Evolutionary conservation across 257 asterid species (phyloP), one percentile per base, ranked within the genome.

Genomic region (Penstemon eatonii): DNA sequence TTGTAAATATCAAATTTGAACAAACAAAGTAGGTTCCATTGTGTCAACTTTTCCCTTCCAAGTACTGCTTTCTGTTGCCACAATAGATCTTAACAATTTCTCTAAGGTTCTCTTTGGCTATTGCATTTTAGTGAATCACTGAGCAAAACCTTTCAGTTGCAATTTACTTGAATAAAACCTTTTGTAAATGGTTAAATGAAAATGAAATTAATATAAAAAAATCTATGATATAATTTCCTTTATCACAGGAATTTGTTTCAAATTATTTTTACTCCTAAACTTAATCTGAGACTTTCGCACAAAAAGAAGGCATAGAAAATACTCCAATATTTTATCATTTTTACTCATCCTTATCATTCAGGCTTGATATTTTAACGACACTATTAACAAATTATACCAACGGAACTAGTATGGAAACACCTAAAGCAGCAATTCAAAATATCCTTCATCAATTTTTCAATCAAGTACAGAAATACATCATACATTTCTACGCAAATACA

Each of bases 21-120:
- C 33, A 62, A 19, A 38, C 5, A 52, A 66, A 42, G 1, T 1
- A 56, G 44, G 18, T 50, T 19, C 15, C 33, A 7, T 38, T 10
- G 0, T 61, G 56, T 61, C 25, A 39, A 66, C 33, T 36, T 61
- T 61, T 44, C 15, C 56, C 66, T 64, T 51, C 62, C 52, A 63
- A 52, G 54, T 15, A 45, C 69, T 25, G 56, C 51, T 67, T 25
- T 58, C 53, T 11, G 65, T 15, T 7, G 36, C 6, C 18, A 40
- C 33, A 25, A 25, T 25, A 59, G 56, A 43, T 66, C 51, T 25
- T 53, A 25, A 25, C 33, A 25, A 25, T 25, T 25, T 25, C 33
- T 25, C 33, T n/a, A 0, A n/a, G 54, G 1, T 62, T 57, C 59
- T 25, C 12, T 7, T 33, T 3, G 39, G 8, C 33, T 13, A 6